A percentile compares a stretch with the other conserved stretches of the same genome.
These are phyloP conservation scores for Cryphonectria radicalis DNA, from an alignment of 2,329 filamentous ascomycete genomes.

Conservation along the genomic window DNA sequence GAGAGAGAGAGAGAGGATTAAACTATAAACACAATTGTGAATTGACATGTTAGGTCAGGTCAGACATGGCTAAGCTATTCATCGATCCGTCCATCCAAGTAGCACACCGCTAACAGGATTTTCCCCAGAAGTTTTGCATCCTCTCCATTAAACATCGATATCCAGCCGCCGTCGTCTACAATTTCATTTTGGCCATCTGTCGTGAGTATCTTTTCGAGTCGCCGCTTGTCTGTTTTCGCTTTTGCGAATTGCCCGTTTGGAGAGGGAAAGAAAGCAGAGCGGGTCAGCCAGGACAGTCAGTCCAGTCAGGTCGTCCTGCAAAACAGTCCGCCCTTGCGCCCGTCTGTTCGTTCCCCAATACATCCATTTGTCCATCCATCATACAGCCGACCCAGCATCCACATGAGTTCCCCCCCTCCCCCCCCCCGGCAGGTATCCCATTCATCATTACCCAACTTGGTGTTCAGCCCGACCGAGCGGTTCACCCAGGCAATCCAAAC, in stretches of 20 bases:
- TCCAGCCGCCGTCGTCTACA: background rate
- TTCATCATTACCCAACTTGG: background rate
- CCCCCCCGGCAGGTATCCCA: background rate
- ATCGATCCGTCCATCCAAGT: background rate
- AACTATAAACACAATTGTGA: background rate
- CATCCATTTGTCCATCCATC: background rate
- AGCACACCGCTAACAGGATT: background rate
- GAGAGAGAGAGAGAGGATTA: background rate
- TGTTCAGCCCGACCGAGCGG: background rate
- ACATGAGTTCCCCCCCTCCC: background rate
- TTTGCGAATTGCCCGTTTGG: background rate
- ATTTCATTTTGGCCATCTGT: background rate
- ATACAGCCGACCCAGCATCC: background rate
- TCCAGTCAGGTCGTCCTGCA: background rate
- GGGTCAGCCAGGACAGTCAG: background rate
- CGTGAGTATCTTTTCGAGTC: background rate
- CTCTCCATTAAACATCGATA: slow-evolving; percentile 2
- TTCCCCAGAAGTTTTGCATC: background rate
- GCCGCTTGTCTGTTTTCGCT: background rate
- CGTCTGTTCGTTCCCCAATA: background rate
- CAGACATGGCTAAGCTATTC: background rate
- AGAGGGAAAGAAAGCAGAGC: background rate
- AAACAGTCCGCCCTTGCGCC: background rate
- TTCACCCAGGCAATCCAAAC: background rate
- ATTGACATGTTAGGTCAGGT: background rate